These are phyloP conservation scores for Tetrahymena thermophila DNA, from an alignment of 73 alveolate genomes.

Conservation along the genomic window DNA sequence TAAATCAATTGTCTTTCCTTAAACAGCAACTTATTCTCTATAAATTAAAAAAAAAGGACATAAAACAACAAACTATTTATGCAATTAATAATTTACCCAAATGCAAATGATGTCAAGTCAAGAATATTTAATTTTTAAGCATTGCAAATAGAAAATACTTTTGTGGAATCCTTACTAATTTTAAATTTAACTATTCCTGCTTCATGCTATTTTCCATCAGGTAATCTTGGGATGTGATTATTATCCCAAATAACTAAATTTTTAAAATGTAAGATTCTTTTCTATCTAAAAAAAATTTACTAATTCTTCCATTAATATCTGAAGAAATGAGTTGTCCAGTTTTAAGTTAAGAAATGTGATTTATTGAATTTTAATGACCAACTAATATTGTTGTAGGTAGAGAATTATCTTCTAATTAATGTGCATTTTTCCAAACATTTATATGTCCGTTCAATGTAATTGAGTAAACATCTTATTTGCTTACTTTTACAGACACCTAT, in stretches of 20 bases:
- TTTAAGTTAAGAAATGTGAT: background rate
- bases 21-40: background rate
- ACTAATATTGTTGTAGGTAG: background rate
- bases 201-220: background rate
- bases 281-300: background rate
- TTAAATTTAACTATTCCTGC: background rate
- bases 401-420: background rate
- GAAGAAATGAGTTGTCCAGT: conserved; percentile 9
- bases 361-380: conserved; percentile 26
- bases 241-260: background rate
- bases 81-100: background rate
- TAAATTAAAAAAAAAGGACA: background rate
- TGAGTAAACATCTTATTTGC: conserved; percentile 15
- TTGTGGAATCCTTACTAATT: background rate
- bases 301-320: conserved; percentile 37
- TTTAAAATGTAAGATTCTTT: background rate
- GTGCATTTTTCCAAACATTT: conserved; percentile 9
- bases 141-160: background rate
- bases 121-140: background rate
- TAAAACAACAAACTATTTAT: background rate
- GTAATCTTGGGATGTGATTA: background rate
- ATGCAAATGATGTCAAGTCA: background rate
- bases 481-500: conserved; percentile 3
- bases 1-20: background rate
- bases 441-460: conserved; percentile 12